Base-by-base conservation (phyloP, 345 rosid genomes). In the Psidium friedrichsthalianum region DNA sequence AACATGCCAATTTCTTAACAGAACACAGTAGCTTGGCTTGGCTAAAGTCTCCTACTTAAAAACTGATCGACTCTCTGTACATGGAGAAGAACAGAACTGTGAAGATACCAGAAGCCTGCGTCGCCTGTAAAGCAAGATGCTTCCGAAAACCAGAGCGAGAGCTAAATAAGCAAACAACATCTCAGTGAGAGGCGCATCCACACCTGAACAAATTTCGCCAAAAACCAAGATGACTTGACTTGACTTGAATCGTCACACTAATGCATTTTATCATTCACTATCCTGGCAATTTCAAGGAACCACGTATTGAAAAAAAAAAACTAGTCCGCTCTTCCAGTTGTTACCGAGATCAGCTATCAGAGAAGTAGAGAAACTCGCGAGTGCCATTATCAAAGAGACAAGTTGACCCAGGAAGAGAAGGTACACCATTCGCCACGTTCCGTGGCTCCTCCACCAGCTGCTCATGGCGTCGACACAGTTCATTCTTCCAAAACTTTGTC, bases 161-260 rank as follows among this genome's bases (percentile, higher is more conserved):
- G 84, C 36, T 27, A 87, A 83, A 89, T 94, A 93, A 86, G 83
- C 82, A 87, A 93, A 92, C 51, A 85, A 56, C 86, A 88, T 78
- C 89, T 90, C 95, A 58, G 92, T 88, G 56, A 93, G 84, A 7
- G 95, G 96, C 16, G 93, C 92, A 90, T 94, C 91, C 82, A 91
- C 93, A 56, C 95, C 96, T 94, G 85, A 74, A 78, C 16, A 81
- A 11, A 82, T 27, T n/a, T 52, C 47, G 47, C 1, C 78, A 69
- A 69, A 69, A 69, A 32, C 80, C 80, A 69, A 69, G 47, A 9
- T 3, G 80, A 69, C 80, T 69, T 20, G 47, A 69, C 80, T 69
- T 20, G 47, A 69, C 80, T 9, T 9, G 25, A 69, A 69, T 69
- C 80, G 20, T 36, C 25, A 20, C 80, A 69, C 12, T 69, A 69